Base-by-base conservation (phyloP, 306 rosid genomes). In the Dryas alaskensis region DNA sequence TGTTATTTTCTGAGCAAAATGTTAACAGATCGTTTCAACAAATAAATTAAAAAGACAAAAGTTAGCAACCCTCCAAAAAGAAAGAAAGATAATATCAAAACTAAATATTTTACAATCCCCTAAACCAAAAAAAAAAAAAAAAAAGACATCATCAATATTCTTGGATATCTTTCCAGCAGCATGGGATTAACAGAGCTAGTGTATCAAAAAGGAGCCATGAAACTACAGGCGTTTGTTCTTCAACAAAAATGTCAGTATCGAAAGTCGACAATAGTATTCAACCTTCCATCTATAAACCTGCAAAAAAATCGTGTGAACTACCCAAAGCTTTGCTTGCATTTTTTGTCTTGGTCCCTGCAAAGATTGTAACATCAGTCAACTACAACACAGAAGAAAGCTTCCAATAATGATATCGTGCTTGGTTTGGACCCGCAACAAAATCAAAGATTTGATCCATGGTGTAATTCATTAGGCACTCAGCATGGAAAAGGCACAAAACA, bases 271-370 rank as follows among this genome's bases (percentile, higher is more conserved):
- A 5, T 44, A 31, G 42, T 6, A 11, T 9, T 57, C 43, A 70
- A 22, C 65, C 65, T 16, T 70, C 65, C 25, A 69, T 61, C 84
- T 87, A 80, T 59, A 87, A 82, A 82, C 84, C 96, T 9, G 90
- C 85, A 71, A 85, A 89, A 73, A 89, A 89, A 42, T 78, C 70
- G 54, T 83, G 76, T 17, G 84, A 25, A 61, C 49, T 74, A 37
- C 66, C 73, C 0, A 8, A 4, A 25, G 71, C 85, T 14, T 81
- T 76, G 60, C 69, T 85, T 72, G 86, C 70, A 84, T 62, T 76
- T 76, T 75, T 84, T 47, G 44, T 84, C 84, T 82, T 82, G 48
- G 76, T 82, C 79, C 87, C 89, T 89, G 86, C 80, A 82, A 73
- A 68, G 67, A 65, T 39, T 39, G 60, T 73, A 14, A 12, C 69